A percentile compares a stretch with the other conserved stretches of the same genome.
phyloP scores from a whole-genome alignment of 2,329 filamentous ascomycete species.

The Talaromyces sp. region DNA sequence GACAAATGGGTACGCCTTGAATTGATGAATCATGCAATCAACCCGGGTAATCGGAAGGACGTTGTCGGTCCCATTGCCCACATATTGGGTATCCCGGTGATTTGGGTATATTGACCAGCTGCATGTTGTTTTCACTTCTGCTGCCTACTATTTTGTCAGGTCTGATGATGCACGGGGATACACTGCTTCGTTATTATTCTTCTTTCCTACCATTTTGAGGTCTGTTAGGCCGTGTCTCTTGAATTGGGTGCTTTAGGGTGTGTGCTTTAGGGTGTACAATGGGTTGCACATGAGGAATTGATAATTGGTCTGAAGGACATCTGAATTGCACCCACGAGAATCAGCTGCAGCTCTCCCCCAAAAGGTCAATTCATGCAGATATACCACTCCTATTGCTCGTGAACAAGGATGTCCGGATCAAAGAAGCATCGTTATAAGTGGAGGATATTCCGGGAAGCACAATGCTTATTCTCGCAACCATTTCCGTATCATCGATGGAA shows the following conservation, averaged over 20 bases:
- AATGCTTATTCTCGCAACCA: not conserved
- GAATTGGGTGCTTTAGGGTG: not conserved
- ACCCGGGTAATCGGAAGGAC: not conserved
- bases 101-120: not conserved
- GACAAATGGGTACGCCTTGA: not conserved
- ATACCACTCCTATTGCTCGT: not conserved
- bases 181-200: not conserved
- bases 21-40: not conserved
- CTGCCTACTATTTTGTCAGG: not conserved
- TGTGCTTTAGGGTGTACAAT: not conserved
- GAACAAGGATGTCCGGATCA: not conserved
- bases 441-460: not conserved
- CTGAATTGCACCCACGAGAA: not conserved
- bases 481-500: not conserved
- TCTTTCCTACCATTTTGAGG: not conserved
- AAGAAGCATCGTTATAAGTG: no score
- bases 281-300: not conserved
- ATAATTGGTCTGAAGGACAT: not conserved
- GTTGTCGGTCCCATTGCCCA: not conserved
- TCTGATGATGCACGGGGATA: not conserved
- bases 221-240: not conserved
- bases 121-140: not conserved
- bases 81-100: not conserved
- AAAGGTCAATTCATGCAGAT: not conserved
- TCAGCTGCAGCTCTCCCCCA: not conserved